A percentile compares a stretch with the other conserved stretches of the same genome.
Conservation (phyloP, 2,329 filamentous ascomycete species). For the Penicillium sclerotiorum region DNA sequence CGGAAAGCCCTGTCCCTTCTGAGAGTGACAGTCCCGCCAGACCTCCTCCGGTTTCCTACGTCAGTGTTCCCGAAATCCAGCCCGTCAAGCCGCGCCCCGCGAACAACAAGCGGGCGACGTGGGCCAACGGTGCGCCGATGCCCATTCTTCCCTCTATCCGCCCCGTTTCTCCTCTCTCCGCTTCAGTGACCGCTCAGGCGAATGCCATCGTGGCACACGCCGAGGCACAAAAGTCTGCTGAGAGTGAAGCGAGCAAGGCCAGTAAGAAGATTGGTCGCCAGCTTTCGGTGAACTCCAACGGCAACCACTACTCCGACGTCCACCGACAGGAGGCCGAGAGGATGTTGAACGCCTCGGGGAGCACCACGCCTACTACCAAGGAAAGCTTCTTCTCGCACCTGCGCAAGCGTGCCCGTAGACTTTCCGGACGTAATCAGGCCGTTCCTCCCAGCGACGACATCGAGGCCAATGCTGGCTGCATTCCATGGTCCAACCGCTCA, state of each 20-base stretch:
- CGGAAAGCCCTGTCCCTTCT: conserved; percentile 65
- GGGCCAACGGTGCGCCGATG: conserved; percentile 89
- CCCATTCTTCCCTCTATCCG: conserved; percentile 92
- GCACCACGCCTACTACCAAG: conserved; percentile 74
- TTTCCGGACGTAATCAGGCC: conserved; percentile 87
- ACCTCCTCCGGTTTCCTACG: conserved; percentile 47
- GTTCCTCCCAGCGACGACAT: conserved; percentile 84
- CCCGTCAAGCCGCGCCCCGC: conserved; percentile 58
- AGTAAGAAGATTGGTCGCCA: conserved; percentile 94
- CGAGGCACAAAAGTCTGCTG: conserved; percentile 41
- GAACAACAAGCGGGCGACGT: conserved; percentile 83
- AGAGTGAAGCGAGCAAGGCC: conserved; percentile 58
- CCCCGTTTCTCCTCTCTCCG: conserved; percentile 94
- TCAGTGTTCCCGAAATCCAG: conserved; percentile 45
- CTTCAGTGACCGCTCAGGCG: conserved; percentile 87
- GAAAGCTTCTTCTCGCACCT: conserved; percentile 99
- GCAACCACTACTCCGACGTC: conserved; percentile 87
- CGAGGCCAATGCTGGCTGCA: conserved; percentile 89
- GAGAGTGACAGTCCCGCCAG: conserved; percentile 43
- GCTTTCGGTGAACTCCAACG: conserved; percentile 86
- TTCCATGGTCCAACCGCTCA: conserved; percentile 84
- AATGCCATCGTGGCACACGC: conserved; percentile 64
- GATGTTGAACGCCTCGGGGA: conserved; percentile 79
- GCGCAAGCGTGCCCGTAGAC: conserved; percentile 84
- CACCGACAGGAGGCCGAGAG: conserved; percentile 90